These are phyloP conservation scores for Auricularia cornea DNA, from an alignment of 768 basidiomycete species.

Conservation along the genomic window DNA sequence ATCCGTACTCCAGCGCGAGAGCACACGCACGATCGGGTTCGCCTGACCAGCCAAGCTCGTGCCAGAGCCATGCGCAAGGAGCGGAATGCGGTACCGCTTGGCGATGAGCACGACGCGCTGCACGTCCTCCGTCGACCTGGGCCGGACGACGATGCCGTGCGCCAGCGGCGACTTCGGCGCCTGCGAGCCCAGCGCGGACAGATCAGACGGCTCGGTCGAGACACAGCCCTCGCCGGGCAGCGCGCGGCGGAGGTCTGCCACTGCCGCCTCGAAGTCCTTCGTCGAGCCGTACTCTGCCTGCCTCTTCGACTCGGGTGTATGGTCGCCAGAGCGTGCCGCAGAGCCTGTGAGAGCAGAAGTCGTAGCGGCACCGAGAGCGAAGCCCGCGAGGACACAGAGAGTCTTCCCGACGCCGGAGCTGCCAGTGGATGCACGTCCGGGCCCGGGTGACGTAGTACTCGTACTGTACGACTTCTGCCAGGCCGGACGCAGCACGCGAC, in stretches of 20 bases:
- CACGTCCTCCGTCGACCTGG: conserved; percentile 69
- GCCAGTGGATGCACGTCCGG: no score
- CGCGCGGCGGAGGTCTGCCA: conserved; percentile 36
- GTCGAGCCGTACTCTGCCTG: conserved; percentile 38
- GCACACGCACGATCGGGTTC: background rate
- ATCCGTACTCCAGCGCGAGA: background rate
- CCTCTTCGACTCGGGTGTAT: no score
- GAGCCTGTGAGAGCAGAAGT: no score
- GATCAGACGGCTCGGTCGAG: conserved; percentile 43
- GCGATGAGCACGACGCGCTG: conserved; percentile 70
- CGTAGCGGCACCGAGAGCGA: no score
- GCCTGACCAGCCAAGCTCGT: conserved; percentile 72
- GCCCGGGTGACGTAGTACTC: no score
- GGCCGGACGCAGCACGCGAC: no score
- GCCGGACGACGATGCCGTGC: conserved; percentile 59
- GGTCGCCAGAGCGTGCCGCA: no score
- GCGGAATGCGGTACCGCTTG: conserved; percentile 63
- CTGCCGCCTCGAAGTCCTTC: conserved; percentile 44
- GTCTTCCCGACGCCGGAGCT: no score
- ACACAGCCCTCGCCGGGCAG: conserved; percentile 33
- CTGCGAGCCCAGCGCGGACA: conserved; percentile 49
- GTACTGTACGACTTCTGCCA: no score
- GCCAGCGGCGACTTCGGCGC: conserved; percentile 35
- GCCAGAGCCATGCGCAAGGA: conserved; percentile 72
- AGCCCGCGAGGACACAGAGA: no score